These are phyloP conservation scores for Starmerella roubikii DNA, from an alignment of 805 yeast species.

Conservation along the genomic window DNA sequence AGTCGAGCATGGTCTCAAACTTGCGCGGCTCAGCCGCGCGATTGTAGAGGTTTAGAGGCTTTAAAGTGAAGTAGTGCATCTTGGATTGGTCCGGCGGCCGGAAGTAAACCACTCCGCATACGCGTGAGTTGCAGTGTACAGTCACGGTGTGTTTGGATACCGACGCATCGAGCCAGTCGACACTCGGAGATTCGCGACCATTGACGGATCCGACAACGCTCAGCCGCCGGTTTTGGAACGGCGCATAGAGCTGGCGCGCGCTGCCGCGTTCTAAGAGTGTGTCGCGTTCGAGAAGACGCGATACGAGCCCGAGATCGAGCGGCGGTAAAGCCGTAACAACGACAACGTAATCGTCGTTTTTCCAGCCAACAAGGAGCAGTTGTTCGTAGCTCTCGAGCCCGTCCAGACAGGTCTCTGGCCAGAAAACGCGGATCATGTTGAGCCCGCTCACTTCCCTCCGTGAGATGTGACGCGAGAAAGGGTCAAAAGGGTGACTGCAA, in stretches of 20 bases:
- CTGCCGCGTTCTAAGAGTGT: conserved; percentile 9
- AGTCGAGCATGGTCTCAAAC: not conserved
- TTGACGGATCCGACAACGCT: conserved; percentile 12
- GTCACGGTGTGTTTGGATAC: too few species aligned
- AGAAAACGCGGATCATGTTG: conserved; percentile 13
- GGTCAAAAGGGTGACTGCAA: too few species aligned
- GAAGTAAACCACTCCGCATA: conserved; percentile 33
- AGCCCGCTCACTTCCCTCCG: too few species aligned
- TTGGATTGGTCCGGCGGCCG: conserved; percentile 56
- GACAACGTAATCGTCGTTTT: conserved; percentile 10
- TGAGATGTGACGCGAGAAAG: too few species aligned
- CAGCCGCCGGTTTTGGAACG: conserved; percentile 10
- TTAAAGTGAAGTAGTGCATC: conserved; percentile 62
- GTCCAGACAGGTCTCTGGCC: conserved; percentile 14
- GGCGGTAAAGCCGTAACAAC: conserved; percentile 17
- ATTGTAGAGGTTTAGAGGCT: conserved; percentile 52
- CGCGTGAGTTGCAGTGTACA: not conserved
- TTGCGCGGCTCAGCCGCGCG: not conserved
- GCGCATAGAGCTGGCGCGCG: conserved; percentile 14
- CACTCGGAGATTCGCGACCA: not conserved
- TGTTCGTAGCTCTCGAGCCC: not conserved
- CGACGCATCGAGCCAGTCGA: not conserved
- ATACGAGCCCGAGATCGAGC: conserved; percentile 10
- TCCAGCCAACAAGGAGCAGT: conserved; percentile 18
- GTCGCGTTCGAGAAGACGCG: conserved; percentile 14